Conservation (phyloP, 2,329 filamentous ascomycete species). For the Ophiocordyceps australis region DNA sequence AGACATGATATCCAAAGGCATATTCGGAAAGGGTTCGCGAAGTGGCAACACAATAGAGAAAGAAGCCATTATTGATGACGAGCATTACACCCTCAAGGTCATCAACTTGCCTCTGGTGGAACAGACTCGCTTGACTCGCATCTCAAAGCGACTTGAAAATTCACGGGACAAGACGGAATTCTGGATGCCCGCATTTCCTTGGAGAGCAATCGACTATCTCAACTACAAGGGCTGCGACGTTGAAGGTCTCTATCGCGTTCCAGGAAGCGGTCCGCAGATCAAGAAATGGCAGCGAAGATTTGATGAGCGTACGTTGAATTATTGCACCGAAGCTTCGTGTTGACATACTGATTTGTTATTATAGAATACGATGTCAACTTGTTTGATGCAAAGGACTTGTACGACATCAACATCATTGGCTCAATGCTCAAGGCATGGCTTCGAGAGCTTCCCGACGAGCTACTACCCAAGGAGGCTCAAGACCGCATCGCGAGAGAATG, state of each 20-base stretch:
- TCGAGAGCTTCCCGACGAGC: conserved; percentile 81
- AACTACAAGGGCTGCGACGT: conserved; percentile 91
- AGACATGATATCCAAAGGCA: conserved; percentile 63
- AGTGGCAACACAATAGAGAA: conserved; percentile 53
- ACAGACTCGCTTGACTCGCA: conserved; percentile 78
- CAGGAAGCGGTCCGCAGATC: conserved; percentile 76
- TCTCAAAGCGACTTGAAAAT: conserved; percentile 73
- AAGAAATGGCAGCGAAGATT: conserved; percentile 89
- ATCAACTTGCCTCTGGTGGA: conserved; percentile 76
- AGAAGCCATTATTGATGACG: conserved; percentile 51
- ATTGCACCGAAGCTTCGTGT: no score
- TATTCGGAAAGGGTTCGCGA: conserved; percentile 62
- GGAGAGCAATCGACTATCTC: conserved; percentile 89
- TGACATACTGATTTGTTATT: no score
- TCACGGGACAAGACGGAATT: conserved; percentile 94
- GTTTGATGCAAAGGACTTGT: conserved; percentile 71
- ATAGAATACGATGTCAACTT: conserved; percentile 76
- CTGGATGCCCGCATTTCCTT: conserved; percentile 95
- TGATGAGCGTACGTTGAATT: conserved; percentile 60
- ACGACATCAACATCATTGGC: conserved; percentile 91
- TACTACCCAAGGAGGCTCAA: conserved; percentile 75
- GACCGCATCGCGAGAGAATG: conserved; percentile 67
- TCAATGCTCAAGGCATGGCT: conserved; percentile 96
- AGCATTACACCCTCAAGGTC: conserved; percentile 68
- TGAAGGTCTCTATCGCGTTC: conserved; percentile 82